These are phyloP conservation scores for Dendrobium chrysotoxum DNA, from an alignment of 106 monocot species.

Conservation along the genomic window DNA sequence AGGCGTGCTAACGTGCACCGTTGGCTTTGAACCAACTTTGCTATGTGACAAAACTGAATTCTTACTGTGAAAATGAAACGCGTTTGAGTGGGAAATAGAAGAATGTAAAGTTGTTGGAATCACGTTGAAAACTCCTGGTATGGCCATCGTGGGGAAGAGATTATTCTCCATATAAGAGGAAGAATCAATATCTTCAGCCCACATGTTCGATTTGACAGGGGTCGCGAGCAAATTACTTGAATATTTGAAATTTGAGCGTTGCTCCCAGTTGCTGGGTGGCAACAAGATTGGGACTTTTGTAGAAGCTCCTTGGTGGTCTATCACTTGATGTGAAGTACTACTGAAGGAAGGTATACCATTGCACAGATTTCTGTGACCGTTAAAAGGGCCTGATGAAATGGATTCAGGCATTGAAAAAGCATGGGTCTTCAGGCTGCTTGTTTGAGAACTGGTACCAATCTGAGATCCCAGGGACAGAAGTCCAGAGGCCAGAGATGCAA, in stretches of 20 bases:
- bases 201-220: background rate
- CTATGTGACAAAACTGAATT: conserved; percentile 7
- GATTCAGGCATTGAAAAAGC: background rate
- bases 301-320: conserved; percentile 5
- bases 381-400: background rate
- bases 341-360: no score
- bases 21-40: conserved; percentile 6
- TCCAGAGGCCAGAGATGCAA: conserved; percentile 4
- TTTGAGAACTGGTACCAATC: background rate
- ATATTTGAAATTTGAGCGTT: conserved; percentile 5
- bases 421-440: conserved; percentile 2
- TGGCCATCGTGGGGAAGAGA: no score
- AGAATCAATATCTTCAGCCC: conserved; percentile 1
- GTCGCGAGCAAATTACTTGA: no score
- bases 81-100: no score
- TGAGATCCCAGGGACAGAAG: conserved; percentile 3
- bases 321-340: background rate
- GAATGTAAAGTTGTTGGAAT: no score
- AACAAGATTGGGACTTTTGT: background rate
- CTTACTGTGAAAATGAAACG: conserved; percentile 7
- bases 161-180: conserved; percentile 9
- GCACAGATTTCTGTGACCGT: background rate
- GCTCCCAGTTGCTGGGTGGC: background rate
- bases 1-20: background rate
- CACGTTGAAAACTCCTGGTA: no score